phyloP scores from a whole-genome alignment of 2,329 filamentous ascomycete genomes.

The Colletotrichum sp. region DNA sequence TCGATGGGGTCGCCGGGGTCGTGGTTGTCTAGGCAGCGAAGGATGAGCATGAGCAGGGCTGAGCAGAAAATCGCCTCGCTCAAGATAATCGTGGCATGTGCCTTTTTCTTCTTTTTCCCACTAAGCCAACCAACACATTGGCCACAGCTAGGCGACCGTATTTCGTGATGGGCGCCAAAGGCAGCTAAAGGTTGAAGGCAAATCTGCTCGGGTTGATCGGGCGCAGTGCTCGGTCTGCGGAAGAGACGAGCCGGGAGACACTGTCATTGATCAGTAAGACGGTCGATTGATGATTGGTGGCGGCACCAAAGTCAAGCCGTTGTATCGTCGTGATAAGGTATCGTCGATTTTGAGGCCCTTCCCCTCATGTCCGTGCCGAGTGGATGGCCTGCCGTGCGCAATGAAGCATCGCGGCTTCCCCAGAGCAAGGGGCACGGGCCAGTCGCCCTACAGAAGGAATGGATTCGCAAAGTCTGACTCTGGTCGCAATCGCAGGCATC shows the following conservation, averaged over 20 bases:
- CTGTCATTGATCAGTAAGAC: not conserved
- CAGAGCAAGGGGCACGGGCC: not conserved
- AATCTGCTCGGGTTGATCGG: not conserved
- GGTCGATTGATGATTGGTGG: not conserved
- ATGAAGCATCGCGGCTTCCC: not conserved
- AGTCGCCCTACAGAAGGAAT: not conserved
- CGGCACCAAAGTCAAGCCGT: not conserved
- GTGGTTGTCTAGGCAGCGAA: constrained; percentile 14
- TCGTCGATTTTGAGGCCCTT: constrained; percentile 3
- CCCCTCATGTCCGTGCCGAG: not conserved
- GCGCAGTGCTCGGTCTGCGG: not conserved
- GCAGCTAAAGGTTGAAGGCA: not conserved
- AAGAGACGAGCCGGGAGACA: not conserved
- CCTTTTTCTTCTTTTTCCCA: not conserved
- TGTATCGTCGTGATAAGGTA: not conserved
- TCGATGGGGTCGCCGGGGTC: not conserved
- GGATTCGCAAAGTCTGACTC: not conserved
- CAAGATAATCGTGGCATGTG: not conserved
- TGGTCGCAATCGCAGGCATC: not conserved
- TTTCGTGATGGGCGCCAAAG: not conserved
- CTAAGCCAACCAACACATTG: not conserved
- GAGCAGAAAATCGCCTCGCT: not conserved
- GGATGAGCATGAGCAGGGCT: not conserved
- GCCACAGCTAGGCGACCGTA: not conserved
- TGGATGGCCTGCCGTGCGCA: not conserved